Percentiles rank a stretch among this genome's conserved stretches.
These are phyloP conservation scores for Ceriops decandra DNA, from an alignment of 345 rosid genomes.

Conservation along the genomic window DNA sequence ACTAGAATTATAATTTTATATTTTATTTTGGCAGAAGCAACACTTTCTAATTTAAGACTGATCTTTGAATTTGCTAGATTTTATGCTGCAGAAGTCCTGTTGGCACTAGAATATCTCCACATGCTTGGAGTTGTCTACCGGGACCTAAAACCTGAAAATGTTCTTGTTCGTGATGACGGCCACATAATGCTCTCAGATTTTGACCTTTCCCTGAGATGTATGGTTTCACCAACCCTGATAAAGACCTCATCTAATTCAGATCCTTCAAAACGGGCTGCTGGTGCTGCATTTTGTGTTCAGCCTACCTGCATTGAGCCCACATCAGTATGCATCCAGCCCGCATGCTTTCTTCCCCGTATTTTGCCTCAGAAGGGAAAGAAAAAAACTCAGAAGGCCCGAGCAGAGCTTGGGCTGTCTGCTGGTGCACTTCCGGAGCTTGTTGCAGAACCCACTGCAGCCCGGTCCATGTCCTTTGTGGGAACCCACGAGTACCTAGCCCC, in stretches of 20 bases:
- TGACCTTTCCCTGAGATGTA: slow-evolving; percentile 86
- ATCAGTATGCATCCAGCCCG: slow-evolving; percentile 77
- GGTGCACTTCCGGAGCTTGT: slow-evolving; percentile 78
- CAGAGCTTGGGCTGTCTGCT: slow-evolving; percentile 46
- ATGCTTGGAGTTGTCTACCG: slow-evolving; percentile 98
- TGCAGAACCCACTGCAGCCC: slow-evolving; percentile 93
- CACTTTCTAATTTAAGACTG: neutral
- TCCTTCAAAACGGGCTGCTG: slow-evolving; percentile 62
- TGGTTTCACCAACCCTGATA: slow-evolving; percentile 88
- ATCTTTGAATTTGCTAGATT: slow-evolving; percentile 48
- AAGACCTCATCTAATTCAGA: slow-evolving; percentile 53
- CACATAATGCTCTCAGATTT: slow-evolving; percentile 99
- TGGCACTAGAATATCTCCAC: slow-evolving; percentile 97
- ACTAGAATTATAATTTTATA: too few relatives aligned
- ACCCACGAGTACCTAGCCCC: slow-evolving; percentile 99
- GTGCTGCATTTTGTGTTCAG: slow-evolving; percentile 76
- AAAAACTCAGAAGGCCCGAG: slow-evolving; percentile 49
- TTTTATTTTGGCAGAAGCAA: too few relatives aligned
- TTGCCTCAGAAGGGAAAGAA: slow-evolving; percentile 82
- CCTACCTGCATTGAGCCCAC: slow-evolving; percentile 91
- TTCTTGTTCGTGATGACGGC: slow-evolving; percentile 96
- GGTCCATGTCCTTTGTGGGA: slow-evolving; percentile 98
- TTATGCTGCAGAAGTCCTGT: slow-evolving; percentile 90
- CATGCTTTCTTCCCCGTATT: slow-evolving; percentile 77
- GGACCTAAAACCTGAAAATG: slow-evolving; percentile 97